Evolutionary conservation across 2,329 filamentous ascomycete species (phyloP), one percentile per base, ranked within the genome.

Genomic region (Trichothecium roseum): DNA sequence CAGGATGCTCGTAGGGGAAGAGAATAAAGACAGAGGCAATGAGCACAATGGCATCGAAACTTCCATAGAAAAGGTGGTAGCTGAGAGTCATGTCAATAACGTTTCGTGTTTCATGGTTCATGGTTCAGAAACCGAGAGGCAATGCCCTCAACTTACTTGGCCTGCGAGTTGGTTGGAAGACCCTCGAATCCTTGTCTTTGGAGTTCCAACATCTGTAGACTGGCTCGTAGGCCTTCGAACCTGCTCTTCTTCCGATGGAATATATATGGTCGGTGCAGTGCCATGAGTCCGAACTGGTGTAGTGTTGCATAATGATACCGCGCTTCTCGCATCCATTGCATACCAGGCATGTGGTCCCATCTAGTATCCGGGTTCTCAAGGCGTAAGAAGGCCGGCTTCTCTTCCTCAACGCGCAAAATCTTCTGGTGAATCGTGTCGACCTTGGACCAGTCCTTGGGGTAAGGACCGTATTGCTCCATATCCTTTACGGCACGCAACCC

Each of bases 41-140:
- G 37, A 79, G 60, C 13, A 79, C 71, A 15, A 78, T 68, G 12
- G 75, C 74, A 45, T 80, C 75, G 40, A 80, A 79, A 6, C 72
- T 78, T 35, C 72, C 72, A 35, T 76, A 77, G 49, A 78, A 78
- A 4, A 79, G 58, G 13, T 66, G 61, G 43, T 73, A 73, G 17
- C 60, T 65, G 18, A 16, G 18, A 16, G 6, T 26, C 8, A 30
- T 15, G 3, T 16, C 24, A 24, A 6, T 13, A 32, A 17, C 14
- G 13, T 10, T 8, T 17, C 17, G 13, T 4, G 15, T 24, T 18
- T n/a, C 3, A 15, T 17, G 17, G 24, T 27, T 27, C 24, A 27
- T 27, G 8, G n/a, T n/a, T 27, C 24, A n/a, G 8, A 8, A 27
- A n/a, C 24, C 24, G 8, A n/a, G 24, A n/a, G 8, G 24, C n/a